Base-by-base conservation (phyloP, 164 flowering plant genomes). In the Akebia trifoliata region DNA sequence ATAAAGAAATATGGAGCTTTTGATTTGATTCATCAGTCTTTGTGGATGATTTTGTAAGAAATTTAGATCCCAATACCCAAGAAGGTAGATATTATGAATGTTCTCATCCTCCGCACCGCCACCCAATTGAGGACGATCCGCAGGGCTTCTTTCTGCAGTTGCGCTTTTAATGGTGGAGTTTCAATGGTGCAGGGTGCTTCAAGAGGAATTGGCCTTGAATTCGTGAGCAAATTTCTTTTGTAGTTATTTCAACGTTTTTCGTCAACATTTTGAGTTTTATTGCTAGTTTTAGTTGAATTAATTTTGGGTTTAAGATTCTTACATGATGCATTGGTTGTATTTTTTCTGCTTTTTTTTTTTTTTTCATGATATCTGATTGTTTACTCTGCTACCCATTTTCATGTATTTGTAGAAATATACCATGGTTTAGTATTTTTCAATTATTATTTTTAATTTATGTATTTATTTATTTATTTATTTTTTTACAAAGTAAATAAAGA, bases 181-280 rank as follows among this genome's bases (percentile, higher is more conserved):
- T 70, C 76, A 8, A 64, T 76, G 74, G 74, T 76, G n/a, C 80
- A 76, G 56, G 76, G 80, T 28, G 76, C 80, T 62, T 72, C 80
- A 9, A 57, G 80, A 40, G 80, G 80, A 54, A 72, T 76, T 44
- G 80, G 76, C 35, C 73, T 76, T 40, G 80, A 76, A 73, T 77
- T 77, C 52, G 78, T 74, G 35, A 54, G 80, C 31, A n/a, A 30
- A 32, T 56, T 17, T 18, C n/a, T 48, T 15, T 2, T 18, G n/a
- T 18, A 26, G 0, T 1, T 14, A 47, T 48, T 25, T 51, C 40
- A 10, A 25, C 36, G 8, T 8, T 48, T 28, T 22, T 47, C 1
- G 31, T 29, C 20, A 9, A 6, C 11, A 18, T 40, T 35, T 47
- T 29, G 11, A 6, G 15, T 20, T 20, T 21, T 11, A 31, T 26